Base-by-base conservation (phyloP, 1,284 basidiomycete species). In the Melampsora americana region DNA sequence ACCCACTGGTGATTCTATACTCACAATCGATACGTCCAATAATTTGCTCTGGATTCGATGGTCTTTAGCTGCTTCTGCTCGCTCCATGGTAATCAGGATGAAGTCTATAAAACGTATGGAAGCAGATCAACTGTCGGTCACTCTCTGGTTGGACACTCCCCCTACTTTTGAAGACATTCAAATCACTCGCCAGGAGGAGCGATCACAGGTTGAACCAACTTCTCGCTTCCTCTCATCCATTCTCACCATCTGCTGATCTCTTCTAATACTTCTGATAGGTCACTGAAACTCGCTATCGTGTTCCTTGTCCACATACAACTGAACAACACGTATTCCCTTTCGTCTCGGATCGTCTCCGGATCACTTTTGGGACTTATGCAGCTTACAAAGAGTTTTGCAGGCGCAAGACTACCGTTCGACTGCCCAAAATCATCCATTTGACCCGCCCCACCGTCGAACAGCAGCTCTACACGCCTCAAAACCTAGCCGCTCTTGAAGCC, bases 401-500 rank as follows among this genome's bases (percentile, higher is more conserved):
- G 16, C 61, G 28, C 18, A 64, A 64, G 35, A n/a, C 28, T 32
- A 35, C 35, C 7, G 35, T 64, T n/a, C 23, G 61, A 42, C 35
- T 64, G 32, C 61, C 61, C 18, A 64, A 64, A 32, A 39, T 64
- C 26, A 39, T 32, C n/a, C 32, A 64, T 64, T 30, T 20, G 12
- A 64, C 30, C n/a, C n/a, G 61, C n/a, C 61, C 28, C n/a, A 39
- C n/a, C 16, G 18, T 64, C 5, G 61, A 64, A 39, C 30, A 64
- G n/a, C n/a, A 39, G 26, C 30, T 64, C n/a, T 64, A 64, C 18
- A n/a, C 30, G 20, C 18, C 20, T 4, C n/a, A 66, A 1, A 80
- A 82, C 5, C 79, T 86, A 44, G 82, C 80, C 78, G 69, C 80
- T 32, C 83, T 87, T 48, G 69, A 82, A 2, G n/a, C 23, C 0